Evolutionary conservation across 139 green algal species (phyloP).

Genomic region (Monoraphidium neglectum): DNA sequence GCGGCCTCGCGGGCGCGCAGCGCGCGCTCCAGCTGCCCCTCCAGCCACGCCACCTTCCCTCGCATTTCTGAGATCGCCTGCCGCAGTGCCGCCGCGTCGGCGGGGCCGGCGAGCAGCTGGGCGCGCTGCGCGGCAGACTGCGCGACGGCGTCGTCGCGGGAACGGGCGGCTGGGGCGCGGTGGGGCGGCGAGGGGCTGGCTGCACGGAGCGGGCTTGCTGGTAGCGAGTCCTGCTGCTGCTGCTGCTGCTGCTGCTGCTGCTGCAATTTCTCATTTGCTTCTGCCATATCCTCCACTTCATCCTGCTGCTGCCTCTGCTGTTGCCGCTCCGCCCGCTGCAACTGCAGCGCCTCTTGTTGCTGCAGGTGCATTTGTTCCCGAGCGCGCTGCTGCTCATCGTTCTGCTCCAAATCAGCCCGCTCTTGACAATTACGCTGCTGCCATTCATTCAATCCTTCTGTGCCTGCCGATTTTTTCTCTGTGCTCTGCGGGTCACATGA

Average conservation of each 20-base stretch:
- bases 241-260: slow-evolving; percentile 23
- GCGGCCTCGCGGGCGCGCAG: slow-evolving; percentile 7
- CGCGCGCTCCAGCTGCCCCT: background rate
- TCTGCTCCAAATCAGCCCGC: background rate
- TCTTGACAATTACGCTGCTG: too few species aligned
- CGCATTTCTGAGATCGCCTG: background rate
- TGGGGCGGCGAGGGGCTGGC: background rate
- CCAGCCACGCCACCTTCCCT: background rate
- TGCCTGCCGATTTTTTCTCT: too few species aligned
- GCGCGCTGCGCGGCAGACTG: background rate
- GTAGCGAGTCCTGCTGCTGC: background rate
- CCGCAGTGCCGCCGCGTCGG: too few species aligned
- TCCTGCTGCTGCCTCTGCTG: background rate
- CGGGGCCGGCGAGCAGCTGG: background rate
- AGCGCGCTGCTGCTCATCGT: background rate
- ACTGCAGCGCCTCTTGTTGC: background rate
- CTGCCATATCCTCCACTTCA: background rate
- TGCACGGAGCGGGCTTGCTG: background rate
- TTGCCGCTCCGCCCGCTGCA: slow-evolving; percentile 1
- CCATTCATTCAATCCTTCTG: too few species aligned
- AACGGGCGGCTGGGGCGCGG: too few species aligned
- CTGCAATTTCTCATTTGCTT: background rate
- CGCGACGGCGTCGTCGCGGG: background rate
- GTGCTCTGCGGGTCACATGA: too few species aligned
- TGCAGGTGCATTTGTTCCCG: background rate